Evolutionary conservation across 768 basidiomycete genomes (phyloP).

Genomic region (Lactarius vividus): DNA sequence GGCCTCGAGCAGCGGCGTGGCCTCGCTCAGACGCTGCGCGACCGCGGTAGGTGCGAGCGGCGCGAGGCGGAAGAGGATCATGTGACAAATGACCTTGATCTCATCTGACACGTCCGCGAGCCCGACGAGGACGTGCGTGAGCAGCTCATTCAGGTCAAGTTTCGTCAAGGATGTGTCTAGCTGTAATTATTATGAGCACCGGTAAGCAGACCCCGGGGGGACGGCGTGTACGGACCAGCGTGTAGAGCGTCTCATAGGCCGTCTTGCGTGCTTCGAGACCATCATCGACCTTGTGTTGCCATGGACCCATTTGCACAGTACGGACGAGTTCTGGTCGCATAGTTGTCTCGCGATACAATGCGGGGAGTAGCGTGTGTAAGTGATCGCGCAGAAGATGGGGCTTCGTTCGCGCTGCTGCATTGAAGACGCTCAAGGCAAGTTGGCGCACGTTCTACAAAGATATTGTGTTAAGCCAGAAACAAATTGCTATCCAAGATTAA

Average conservation of each 20-base stretch:
- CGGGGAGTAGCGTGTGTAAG: conserved; percentile 69
- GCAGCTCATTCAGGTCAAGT: conserved; percentile 84
- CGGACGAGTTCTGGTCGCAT: conserved; percentile 78
- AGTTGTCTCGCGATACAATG: conserved; percentile 80
- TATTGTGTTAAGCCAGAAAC: neutral
- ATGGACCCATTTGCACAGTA: conserved; percentile 95
- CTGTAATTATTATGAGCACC: conserved; percentile 38
- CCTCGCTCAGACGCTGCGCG: conserved; percentile 77
- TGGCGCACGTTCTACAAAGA: conserved; percentile 76
- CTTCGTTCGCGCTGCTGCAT: conserved; percentile 94
- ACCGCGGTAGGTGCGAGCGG: conserved; percentile 84
- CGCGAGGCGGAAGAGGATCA: conserved; percentile 90
- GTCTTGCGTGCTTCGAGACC: conserved; percentile 96
- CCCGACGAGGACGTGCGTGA: conserved; percentile 76
- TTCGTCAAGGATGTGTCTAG: conserved; percentile 88
- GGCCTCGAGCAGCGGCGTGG: conserved; percentile 78
- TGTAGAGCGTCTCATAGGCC: conserved; percentile 97
- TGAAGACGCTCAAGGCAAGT: conserved; percentile 84
- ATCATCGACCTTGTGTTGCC: conserved; percentile 96
- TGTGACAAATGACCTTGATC: conserved; percentile 94
- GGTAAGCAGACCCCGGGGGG: neutral
- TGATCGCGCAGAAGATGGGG: conserved; percentile 89
- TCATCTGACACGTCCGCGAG: conserved; percentile 91
- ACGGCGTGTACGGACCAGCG: conserved; percentile 58
- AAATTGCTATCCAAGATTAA: conserved; percentile 29